These are phyloP conservation scores for Colletotrichum orchidophilum DNA, from an alignment of 2,329 filamentous ascomycete genomes.

Conservation along the genomic window DNA sequence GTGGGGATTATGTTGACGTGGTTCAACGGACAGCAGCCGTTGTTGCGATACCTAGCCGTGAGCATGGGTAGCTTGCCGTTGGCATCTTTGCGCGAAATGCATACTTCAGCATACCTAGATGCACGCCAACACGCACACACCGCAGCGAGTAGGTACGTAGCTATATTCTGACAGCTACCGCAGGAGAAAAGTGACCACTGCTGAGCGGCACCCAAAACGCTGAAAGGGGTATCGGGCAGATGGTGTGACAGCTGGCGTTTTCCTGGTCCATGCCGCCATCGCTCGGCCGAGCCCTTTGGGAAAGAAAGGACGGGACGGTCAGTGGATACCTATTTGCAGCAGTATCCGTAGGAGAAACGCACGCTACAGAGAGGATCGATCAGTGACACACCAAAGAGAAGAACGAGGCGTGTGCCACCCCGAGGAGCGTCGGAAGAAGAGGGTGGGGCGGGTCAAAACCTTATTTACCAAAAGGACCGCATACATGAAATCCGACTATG, in stretches of 20 bases:
- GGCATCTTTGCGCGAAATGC: background rate
- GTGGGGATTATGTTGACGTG: background rate
- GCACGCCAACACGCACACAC: too few relatives aligned
- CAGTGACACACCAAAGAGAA: background rate
- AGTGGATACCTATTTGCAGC: too few relatives aligned
- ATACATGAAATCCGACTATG: background rate
- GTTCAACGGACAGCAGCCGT: background rate
- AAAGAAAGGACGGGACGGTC: background rate
- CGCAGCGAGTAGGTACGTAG: background rate
- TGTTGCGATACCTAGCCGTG: too few relatives aligned
- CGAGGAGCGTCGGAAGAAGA: background rate
- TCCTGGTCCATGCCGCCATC: background rate
- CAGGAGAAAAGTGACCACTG: background rate
- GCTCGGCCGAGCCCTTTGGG: background rate
- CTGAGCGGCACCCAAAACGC: background rate
- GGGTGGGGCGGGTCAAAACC: slow-evolving; percentile 9
- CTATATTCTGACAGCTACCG: background rate
- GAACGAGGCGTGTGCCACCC: background rate
- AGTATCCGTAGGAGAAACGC: too few relatives aligned
- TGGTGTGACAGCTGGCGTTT: background rate
- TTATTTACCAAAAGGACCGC: slow-evolving; percentile 10
- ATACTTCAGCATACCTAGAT: too few relatives aligned
- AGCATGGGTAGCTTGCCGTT: background rate
- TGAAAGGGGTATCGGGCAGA: background rate
- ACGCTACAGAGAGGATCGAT: background rate